Percentiles rank a stretch among this genome's conserved stretches.
phyloP scores from a whole-genome alignment of 495 filamentous ascomycete species.

The Trichoderma asperelloides region DNA sequence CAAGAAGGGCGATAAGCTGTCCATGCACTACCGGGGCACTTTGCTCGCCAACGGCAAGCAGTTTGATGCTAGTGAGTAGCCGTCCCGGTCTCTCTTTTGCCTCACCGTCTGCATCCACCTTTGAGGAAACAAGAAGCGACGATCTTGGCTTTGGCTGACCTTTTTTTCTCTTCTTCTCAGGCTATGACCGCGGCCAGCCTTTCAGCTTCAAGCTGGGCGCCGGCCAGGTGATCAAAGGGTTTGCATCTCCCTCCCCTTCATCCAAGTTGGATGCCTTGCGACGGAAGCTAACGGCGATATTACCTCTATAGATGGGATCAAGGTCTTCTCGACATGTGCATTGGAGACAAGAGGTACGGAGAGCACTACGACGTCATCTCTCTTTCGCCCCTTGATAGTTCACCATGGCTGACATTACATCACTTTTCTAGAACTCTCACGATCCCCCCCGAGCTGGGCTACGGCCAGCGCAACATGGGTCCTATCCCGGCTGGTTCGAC shows the following conservation, averaged over 20 bases:
- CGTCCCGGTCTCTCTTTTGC: not conserved
- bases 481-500: slow-evolving; percentile 73
- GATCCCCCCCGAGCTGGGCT: slow-evolving; percentile 79
- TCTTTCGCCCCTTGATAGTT: not conserved
- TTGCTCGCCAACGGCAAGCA: slow-evolving; percentile 47
- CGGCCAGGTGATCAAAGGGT: slow-evolving; percentile 84
- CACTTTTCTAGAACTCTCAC: slow-evolving; percentile 55
- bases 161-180: slow-evolving; percentile 24
- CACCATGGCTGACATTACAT: slow-evolving; percentile 10
- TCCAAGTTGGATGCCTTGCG: not conserved
- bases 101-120: not conserved
- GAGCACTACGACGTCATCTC: not conserved
- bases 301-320: slow-evolving; percentile 64
- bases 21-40: slow-evolving; percentile 82
- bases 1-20: slow-evolving; percentile 64
- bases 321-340: slow-evolving; percentile 89
- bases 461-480: slow-evolving; percentile 66
- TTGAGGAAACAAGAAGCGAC: not conserved
- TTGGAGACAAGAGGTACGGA: slow-evolving; percentile 70
- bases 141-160: not conserved
- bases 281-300: not conserved
- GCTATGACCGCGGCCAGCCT: slow-evolving; percentile 65
- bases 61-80: slow-evolving; percentile 47
- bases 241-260: slow-evolving; percentile 15
- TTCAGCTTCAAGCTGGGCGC: slow-evolving; percentile 70